These are phyloP conservation scores for Mycena metata DNA, from an alignment of 768 basidiomycete genomes.

Conservation along the genomic window DNA sequence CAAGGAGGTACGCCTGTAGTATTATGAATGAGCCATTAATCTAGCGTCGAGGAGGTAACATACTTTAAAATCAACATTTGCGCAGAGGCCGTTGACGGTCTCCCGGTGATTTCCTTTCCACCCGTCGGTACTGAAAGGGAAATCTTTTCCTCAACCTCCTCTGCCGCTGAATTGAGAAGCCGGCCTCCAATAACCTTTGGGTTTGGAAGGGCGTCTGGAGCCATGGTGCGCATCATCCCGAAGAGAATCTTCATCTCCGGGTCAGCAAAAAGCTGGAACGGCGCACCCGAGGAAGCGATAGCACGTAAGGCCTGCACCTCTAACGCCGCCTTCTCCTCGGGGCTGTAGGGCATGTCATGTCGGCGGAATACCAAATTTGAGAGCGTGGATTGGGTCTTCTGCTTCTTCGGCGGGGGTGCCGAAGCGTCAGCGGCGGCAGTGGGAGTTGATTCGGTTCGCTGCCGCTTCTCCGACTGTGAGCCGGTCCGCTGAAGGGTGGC, in stretches of 20 bases:
- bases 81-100: slow-evolving; percentile 1
- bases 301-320: slow-evolving; percentile 17
- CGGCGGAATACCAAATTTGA: slow-evolving; percentile 1
- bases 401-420: background rate
- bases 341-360: slow-evolving; percentile 17
- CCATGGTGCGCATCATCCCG: slow-evolving; percentile 11
- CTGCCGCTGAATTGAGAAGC: slow-evolving; percentile 15
- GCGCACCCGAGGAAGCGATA: background rate
- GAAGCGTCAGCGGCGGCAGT: background rate
- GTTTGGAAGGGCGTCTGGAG: slow-evolving; percentile 12
- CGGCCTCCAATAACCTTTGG: slow-evolving; percentile 11
- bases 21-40: background rate
- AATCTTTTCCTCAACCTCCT: slow-evolving; percentile 1
- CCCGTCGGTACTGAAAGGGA: slow-evolving; percentile 17
- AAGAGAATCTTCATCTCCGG: slow-evolving; percentile 21
- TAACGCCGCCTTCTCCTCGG: background rate
- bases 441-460: background rate
- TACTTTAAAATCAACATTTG: slow-evolving; percentile 5
- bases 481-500: background rate
- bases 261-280: slow-evolving; percentile 6
- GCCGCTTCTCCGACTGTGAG: background rate
- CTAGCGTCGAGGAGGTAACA: background rate
- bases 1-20: slow-evolving; percentile 1
- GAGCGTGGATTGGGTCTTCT: background rate
- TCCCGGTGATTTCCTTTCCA: background rate